Evolutionary conservation across 192 early-diverging fungal species (phyloP).

Genomic region (Coemansia sp.): DNA sequence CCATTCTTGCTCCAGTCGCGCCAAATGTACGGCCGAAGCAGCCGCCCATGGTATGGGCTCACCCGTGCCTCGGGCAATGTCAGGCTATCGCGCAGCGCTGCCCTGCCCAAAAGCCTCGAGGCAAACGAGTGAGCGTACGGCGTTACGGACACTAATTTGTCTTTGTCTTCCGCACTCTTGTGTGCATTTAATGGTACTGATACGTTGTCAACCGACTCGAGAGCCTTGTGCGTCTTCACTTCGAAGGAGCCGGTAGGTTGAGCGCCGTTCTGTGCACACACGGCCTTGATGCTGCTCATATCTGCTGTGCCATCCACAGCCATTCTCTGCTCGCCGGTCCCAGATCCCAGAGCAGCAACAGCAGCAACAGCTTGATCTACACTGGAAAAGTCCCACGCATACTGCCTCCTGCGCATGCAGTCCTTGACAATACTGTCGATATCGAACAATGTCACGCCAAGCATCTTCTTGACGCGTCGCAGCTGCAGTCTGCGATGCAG

Average conservation of each 20-base stretch:
- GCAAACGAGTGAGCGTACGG: slow-evolving; percentile 74
- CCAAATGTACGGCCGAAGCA: slow-evolving; percentile 81
- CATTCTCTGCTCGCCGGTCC: neutral
- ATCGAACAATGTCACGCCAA: slow-evolving; percentile 66
- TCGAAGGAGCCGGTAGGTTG: neutral
- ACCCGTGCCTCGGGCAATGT: slow-evolving; percentile 58
- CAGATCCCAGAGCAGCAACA: neutral
- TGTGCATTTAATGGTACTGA: neutral
- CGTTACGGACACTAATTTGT: slow-evolving; percentile 37
- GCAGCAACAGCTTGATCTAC: slow-evolving; percentile 19
- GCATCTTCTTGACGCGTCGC: slow-evolving; percentile 62
- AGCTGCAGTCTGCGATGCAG: slow-evolving; percentile 50
- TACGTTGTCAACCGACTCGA: neutral
- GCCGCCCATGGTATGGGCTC: slow-evolving; percentile 72
- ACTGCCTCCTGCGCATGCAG: slow-evolving; percentile 23
- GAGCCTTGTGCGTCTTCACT: neutral
- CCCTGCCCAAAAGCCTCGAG: slow-evolving; percentile 68
- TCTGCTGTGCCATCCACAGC: too few species aligned
- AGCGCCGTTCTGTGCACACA: neutral
- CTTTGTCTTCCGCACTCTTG: neutral
- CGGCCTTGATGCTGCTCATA: neutral
- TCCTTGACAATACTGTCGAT: slow-evolving; percentile 59
- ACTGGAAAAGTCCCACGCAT: slow-evolving; percentile 16
- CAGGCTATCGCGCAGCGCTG: slow-evolving; percentile 58
- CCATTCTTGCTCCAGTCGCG: slow-evolving; percentile 59